Evolutionary conservation across 1,284 basidiomycete genomes (phyloP).

Genomic region (Sanghuangporus weigelae): DNA sequence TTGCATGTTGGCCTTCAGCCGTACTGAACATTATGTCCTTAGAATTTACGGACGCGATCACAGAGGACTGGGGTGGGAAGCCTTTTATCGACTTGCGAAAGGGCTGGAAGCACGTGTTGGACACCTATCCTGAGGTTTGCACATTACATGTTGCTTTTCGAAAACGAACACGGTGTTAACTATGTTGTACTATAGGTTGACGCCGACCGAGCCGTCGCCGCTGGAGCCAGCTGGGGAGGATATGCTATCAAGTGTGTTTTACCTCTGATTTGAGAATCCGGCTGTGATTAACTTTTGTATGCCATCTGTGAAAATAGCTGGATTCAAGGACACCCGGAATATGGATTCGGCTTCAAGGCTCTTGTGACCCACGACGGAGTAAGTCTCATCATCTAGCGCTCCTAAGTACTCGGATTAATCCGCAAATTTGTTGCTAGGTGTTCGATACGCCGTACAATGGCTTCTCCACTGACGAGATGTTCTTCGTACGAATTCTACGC

Average conservation of each 20-base stretch:
- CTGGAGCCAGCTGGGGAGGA: conserved; percentile 78
- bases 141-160: background rate
- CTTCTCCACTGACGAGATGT: conserved; percentile 81
- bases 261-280: background rate
- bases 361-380: conserved; percentile 88
- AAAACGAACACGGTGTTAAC: background rate
- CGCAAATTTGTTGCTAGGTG: conserved; percentile 35
- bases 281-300: background rate
- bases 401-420: background rate
- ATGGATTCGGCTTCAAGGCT: conserved; percentile 81
- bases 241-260: conserved; percentile 72
- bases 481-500: conserved; percentile 54
- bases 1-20: no score
- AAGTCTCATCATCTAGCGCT: conserved; percentile 23
- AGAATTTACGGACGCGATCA: conserved; percentile 81
- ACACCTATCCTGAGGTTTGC: conserved; percentile 61
- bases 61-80: conserved; percentile 79
- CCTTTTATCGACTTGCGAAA: conserved; percentile 78
- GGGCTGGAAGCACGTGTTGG: conserved; percentile 69
- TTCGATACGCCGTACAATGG: conserved; percentile 72
- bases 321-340: conserved; percentile 92
- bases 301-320: conserved; percentile 56
- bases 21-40: no score
- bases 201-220: conserved; percentile 71
- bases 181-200: conserved; percentile 54